Evolutionary conservation across 1,139 yeast genomes (phyloP).

Genomic region (Yamadazyma sp.): DNA sequence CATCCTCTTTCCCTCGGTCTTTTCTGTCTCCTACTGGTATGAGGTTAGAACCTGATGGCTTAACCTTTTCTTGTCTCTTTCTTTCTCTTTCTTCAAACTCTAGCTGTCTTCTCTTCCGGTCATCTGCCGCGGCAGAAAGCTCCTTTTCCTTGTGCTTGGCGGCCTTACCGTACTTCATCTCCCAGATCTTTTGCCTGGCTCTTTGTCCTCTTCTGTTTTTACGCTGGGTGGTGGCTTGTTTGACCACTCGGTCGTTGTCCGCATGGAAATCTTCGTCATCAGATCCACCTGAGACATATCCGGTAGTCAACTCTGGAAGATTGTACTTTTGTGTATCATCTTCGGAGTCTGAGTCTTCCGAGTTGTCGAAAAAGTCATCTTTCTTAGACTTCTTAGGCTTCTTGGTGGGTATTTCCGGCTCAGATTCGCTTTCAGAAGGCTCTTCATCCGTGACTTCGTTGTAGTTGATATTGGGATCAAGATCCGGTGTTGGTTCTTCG

Average conservation of each 20-base stretch:
- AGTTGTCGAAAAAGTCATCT: constrained; percentile 41
- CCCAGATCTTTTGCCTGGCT: constrained; percentile 97
- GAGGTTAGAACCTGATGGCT: constrained; percentile 39
- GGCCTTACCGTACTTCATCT: constrained; percentile 72
- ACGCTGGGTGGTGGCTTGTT: constrained; percentile 51
- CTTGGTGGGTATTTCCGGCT: constrained; percentile 17
- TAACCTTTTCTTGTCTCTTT: constrained; percentile 59
- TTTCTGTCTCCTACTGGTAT: constrained; percentile 42
- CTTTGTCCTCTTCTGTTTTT: constrained; percentile 96
- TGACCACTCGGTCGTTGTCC: constrained; percentile 61
- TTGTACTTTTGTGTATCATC: constrained; percentile 24
- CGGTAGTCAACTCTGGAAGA: constrained; percentile 72
- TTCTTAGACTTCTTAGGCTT: constrained; percentile 20
- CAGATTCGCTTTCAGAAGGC: constrained; percentile 25
- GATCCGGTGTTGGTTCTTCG: constrained; percentile 34
- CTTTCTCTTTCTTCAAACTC: constrained; percentile 75
- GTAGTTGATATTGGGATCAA: constrained; percentile 49
- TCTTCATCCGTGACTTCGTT: constrained; percentile 67
- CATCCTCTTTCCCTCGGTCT: constrained; percentile 6
- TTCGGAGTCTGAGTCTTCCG: constrained; percentile 25
- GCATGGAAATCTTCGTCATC: constrained; percentile 56
- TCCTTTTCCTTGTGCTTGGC: constrained; percentile 85
- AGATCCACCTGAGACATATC: constrained; percentile 78
- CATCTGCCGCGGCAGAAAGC: constrained; percentile 49
- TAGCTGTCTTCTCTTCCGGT: constrained; percentile 55